These are phyloP conservation scores for Argentina anserina DNA, from an alignment of 306 rosid genomes.

Conservation along the genomic window DNA sequence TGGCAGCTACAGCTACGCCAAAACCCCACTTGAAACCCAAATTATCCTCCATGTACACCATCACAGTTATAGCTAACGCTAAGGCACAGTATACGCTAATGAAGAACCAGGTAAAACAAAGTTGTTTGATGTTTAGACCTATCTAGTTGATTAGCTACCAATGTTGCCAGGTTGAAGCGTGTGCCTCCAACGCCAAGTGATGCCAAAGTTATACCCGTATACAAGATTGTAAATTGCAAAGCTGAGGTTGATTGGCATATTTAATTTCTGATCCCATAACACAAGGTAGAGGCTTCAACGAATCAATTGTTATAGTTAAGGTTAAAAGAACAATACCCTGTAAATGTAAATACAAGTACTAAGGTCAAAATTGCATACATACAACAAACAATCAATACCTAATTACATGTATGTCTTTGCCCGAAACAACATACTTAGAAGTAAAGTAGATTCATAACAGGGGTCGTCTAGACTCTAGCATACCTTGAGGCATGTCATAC, in stretches of 20 bases:
- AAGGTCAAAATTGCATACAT: too few species aligned
- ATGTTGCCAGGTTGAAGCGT: conserved; percentile 41
- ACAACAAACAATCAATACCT: too few species aligned
- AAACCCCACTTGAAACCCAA: conserved; percentile 42
- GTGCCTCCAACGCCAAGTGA: conserved; percentile 46
- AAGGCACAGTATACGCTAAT: conserved; percentile 13
- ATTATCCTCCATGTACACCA: conserved; percentile 39
- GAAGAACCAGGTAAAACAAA: conserved; percentile 55
- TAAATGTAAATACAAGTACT: not conserved
- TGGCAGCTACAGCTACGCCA: conserved; percentile 26
- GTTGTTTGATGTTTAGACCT: conserved; percentile 20
- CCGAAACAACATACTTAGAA: too few species aligned
- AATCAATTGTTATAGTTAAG: conserved; percentile 22
- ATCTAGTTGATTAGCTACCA: conserved; percentile 48
- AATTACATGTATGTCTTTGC: too few species aligned
- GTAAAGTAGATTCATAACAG: too few species aligned
- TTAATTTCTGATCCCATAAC: conserved; percentile 14
- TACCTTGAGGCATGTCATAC: too few species aligned
- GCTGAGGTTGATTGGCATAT: conserved; percentile 27
- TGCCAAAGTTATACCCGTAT: conserved; percentile 20
- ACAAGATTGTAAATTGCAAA: conserved; percentile 26
- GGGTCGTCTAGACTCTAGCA: too few species aligned
- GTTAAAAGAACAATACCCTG: conserved; percentile 15
- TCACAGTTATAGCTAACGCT: conserved; percentile 13
- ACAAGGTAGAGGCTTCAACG: conserved; percentile 38